Evolutionary conservation across 2,329 filamentous ascomycete species (phyloP).

Genomic region (Hypoxylon sp.): DNA sequence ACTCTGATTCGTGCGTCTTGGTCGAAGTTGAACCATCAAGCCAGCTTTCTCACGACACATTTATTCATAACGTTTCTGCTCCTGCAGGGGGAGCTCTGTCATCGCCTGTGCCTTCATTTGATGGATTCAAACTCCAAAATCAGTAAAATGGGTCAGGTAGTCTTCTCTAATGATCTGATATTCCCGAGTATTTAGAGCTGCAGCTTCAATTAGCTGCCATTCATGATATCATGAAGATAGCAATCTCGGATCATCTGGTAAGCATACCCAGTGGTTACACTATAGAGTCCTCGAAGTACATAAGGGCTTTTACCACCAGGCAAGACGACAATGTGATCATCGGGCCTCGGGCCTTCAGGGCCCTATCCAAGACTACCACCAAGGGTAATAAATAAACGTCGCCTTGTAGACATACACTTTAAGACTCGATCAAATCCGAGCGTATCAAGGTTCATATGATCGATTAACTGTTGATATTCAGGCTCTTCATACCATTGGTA

Average conservation of each 20-base stretch:
- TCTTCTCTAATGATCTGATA: not conserved
- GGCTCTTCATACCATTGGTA: not conserved
- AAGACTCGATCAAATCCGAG: not conserved
- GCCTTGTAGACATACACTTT: not conserved
- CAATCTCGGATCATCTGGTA: constrained; percentile 9
- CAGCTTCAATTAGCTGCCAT: not conserved
- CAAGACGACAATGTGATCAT: not conserved
- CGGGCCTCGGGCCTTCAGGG: not conserved
- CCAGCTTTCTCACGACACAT: too few species aligned
- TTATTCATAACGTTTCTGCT: too few species aligned
- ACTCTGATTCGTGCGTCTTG: too few species aligned
- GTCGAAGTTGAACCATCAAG: too few species aligned
- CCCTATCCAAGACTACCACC: not conserved
- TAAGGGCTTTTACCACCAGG: constrained; percentile 7
- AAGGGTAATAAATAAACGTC: constrained; percentile 2
- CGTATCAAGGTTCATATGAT: not conserved
- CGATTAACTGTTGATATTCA: not conserved
- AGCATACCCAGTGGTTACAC: not conserved
- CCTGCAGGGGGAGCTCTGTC: too few species aligned
- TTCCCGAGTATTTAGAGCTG: not conserved
- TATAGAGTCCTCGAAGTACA: not conserved
- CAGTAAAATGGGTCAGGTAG: not conserved
- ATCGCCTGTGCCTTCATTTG: too few species aligned
- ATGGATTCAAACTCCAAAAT: not conserved
- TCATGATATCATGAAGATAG: constrained; percentile 8